These are phyloP conservation scores for Stenogyne calaminthoides DNA, from an alignment of 305 asterid species.

Conservation along the genomic window DNA sequence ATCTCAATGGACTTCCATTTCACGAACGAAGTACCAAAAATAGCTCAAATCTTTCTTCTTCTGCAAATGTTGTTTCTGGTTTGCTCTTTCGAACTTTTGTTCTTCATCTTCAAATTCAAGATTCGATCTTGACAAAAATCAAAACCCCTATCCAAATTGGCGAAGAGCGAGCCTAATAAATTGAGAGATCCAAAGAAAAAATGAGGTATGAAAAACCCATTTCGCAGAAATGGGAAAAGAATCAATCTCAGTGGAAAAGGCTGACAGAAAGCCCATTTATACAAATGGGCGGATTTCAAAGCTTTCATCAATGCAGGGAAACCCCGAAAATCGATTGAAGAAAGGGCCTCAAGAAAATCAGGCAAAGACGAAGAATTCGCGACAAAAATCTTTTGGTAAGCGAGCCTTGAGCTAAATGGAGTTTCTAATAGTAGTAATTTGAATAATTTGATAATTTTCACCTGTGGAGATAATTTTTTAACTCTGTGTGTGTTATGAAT, in stretches of 20 bases:
- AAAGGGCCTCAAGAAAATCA: constrained; percentile 25
- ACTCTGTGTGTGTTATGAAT: too few species aligned
- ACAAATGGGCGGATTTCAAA: constrained; percentile 32
- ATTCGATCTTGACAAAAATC: constrained; percentile 14
- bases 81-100: constrained; percentile 10
- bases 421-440: too few species aligned
- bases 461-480: too few species aligned
- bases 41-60: constrained; percentile 24
- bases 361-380: constrained; percentile 21
- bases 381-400: constrained; percentile 21
- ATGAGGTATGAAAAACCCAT: constrained; percentile 18
- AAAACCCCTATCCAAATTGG: background rate
- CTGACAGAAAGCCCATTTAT: constrained; percentile 2
- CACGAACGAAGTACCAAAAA: constrained; percentile 7
- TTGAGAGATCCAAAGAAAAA: constrained; percentile 26
- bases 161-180: constrained; percentile 1
- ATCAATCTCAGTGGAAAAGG: background rate
- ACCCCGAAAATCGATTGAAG: constrained; percentile 10
- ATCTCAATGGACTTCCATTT: constrained; percentile 33
- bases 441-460: too few species aligned
- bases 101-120: constrained; percentile 27
- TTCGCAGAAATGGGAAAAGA: too few species aligned
- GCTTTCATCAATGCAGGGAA: constrained; percentile 19
- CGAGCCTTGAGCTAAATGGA: background rate
- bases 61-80: constrained; percentile 15